Evolutionary conservation across 73 alveolate species (phyloP).

Genomic region (Paraurostyla sp.): DNA sequence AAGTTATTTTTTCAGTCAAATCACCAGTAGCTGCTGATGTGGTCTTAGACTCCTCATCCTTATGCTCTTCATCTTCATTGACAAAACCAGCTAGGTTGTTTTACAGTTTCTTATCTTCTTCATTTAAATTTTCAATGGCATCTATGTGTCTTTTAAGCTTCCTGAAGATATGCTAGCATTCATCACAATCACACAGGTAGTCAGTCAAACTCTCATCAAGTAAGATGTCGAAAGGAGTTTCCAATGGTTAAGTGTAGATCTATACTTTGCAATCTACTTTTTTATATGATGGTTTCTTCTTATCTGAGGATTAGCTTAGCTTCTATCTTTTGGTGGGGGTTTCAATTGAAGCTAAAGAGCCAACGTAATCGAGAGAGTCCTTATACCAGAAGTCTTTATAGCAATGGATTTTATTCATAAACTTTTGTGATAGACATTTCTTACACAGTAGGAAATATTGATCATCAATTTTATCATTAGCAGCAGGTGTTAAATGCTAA

Average conservation of each 20-base stretch:
- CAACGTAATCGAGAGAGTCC: neutral
- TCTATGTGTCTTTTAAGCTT: neutral
- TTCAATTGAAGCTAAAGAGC: neutral
- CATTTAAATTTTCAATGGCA: neutral
- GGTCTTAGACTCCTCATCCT: neutral
- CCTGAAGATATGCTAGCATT: neutral
- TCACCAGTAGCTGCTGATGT: neutral
- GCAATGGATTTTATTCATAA: neutral
- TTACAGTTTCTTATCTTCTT: conserved; percentile 13
- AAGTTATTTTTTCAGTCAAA: neutral
- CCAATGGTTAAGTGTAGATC: neutral
- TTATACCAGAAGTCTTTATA: neutral
- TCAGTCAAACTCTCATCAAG: conserved; percentile 9
- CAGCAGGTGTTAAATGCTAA: conserved; percentile 70
- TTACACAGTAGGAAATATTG: conserved; percentile 32
- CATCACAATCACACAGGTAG: conserved; percentile 23
- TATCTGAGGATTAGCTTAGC: neutral
- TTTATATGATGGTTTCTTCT: neutral
- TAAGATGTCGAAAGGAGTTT: conserved; percentile 2
- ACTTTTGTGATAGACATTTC: neutral
- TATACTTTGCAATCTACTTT: neutral
- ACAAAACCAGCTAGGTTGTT: conserved; percentile 15
- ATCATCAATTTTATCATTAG: conserved; percentile 43
- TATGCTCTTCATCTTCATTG: conserved; percentile 16
- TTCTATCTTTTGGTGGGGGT: conserved; percentile 26